Conservation (phyloP, 345 rosid genomes). For the Hevea brasiliensis region DNA sequence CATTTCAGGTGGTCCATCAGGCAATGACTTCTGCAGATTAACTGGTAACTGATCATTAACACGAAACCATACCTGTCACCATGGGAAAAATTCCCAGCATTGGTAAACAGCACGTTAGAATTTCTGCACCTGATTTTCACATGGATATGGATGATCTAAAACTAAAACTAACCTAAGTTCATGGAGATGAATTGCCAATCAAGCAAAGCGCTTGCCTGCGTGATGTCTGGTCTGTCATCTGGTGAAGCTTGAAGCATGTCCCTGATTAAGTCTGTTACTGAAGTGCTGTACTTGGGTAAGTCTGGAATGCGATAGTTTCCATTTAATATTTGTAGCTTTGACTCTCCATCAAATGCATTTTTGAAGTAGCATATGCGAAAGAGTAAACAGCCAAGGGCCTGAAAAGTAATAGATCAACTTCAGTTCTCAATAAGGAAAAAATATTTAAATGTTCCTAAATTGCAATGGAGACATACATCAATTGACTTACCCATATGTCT, state of each 20-base stretch:
- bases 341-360: constrained; percentile 97
- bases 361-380: constrained; percentile 91
- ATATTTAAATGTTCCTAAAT: background rate
- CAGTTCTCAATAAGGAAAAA: constrained; percentile 10
- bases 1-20: constrained; percentile 75
- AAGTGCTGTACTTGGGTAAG: constrained; percentile 67
- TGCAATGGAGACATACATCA: constrained; percentile 7
- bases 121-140: constrained; percentile 30
- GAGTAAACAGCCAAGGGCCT: constrained; percentile 99
- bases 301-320: constrained; percentile 95
- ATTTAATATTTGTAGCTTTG: constrained; percentile 87
- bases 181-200: constrained; percentile 67
- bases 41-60: constrained; percentile 84
- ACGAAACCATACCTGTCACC: constrained; percentile 91
- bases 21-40: constrained; percentile 76
- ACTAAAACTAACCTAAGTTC: constrained; percentile 82
- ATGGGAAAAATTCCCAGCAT: constrained; percentile 50
- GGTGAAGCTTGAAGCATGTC: constrained; percentile 97
- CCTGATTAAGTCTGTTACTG: constrained; percentile 62
- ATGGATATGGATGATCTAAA: constrained; percentile 46
- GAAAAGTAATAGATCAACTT: constrained; percentile 22
- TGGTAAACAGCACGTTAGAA: constrained; percentile 49
- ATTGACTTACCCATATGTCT: constrained; percentile 87
- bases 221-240: constrained; percentile 93
- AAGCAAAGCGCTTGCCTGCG: constrained; percentile 89